Evolutionary conservation across 208 protist species (phyloP).

Genomic region (Leishmania tarentolae): DNA sequence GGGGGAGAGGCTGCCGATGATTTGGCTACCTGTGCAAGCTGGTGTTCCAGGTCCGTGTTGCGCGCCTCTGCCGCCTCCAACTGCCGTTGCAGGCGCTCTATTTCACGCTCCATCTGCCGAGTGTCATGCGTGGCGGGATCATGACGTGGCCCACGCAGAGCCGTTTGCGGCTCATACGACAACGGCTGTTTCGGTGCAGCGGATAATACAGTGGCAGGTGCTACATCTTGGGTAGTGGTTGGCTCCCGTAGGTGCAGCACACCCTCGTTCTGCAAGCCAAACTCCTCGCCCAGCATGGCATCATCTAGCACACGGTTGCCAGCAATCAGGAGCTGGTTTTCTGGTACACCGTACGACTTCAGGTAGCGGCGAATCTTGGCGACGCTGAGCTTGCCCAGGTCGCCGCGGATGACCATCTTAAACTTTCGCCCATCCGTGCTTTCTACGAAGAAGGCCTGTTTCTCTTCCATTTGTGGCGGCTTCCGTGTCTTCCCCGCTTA

Average conservation of each 20-base stretch:
- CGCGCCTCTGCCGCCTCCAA: slow-evolving; percentile 25
- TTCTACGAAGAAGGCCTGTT: slow-evolving; percentile 76
- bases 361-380: slow-evolving; percentile 80
- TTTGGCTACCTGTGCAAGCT: slow-evolving; percentile 17
- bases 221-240: not conserved
- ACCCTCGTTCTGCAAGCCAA: slow-evolving; percentile 54
- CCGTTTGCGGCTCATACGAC: not conserved
- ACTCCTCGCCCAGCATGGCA: slow-evolving; percentile 65
- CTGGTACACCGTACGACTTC: slow-evolving; percentile 64
- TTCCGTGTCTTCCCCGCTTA: not conserved
- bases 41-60: slow-evolving; percentile 21
- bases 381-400: slow-evolving; percentile 71
- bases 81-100: slow-evolving; percentile 36
- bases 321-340: slow-evolving; percentile 52
- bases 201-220: not conserved
- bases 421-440: slow-evolving; percentile 76
- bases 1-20: not conserved
- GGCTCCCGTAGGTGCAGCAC: slow-evolving; percentile 45
- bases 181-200: not conserved
- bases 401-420: slow-evolving; percentile 87
- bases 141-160: not conserved
- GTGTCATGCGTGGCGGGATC: not conserved
- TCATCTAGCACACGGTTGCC: slow-evolving; percentile 49
- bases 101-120: slow-evolving; percentile 28
- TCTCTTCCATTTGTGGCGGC: slow-evolving; percentile 38